Evolutionary conservation across 1,139 yeast species (phyloP).

Genomic region (Blastobotrys indianensis): DNA sequence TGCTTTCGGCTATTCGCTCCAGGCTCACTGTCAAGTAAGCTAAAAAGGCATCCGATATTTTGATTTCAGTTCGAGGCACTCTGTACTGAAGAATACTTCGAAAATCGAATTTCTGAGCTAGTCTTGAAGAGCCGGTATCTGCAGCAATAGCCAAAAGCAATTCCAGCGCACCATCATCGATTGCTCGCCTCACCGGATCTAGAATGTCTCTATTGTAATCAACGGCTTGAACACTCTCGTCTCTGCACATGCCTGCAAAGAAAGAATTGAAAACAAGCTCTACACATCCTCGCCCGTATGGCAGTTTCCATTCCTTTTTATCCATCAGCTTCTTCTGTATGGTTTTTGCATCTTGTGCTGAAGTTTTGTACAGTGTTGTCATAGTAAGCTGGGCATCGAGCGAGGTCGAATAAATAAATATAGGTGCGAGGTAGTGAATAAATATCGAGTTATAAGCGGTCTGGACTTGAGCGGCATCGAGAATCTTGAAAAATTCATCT

Average conservation of each 20-base stretch:
- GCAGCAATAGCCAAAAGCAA: conserved; percentile 65
- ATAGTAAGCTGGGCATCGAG: conserved; percentile 18
- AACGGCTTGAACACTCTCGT: conserved; percentile 23
- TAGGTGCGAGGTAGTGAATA: conserved; percentile 59
- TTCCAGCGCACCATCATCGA: conserved; percentile 73
- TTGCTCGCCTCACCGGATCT: conserved; percentile 44
- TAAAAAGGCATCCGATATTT: conserved; percentile 20
- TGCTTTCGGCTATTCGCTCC: conserved; percentile 47
- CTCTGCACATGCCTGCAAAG: conserved; percentile 68
- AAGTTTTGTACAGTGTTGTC: conserved; percentile 5
- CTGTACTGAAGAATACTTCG: conserved; percentile 45
- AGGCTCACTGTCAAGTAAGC: conserved; percentile 20
- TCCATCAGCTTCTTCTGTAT: conserved; percentile 11
- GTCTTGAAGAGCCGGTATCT: conserved; percentile 44
- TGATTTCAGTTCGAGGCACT: conserved; percentile 20
- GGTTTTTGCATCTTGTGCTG: conserved; percentile 16
- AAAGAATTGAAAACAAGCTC: conserved; percentile 55
- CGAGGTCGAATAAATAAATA: conserved; percentile 27
- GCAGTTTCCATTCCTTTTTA: conserved; percentile 26
- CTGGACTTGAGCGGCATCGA: conserved; percentile 20
- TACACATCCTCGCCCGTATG: conserved; percentile 48
- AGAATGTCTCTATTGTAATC: conserved; percentile 43
- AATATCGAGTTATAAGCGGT: conserved; percentile 55
- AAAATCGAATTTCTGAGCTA: conserved; percentile 28
- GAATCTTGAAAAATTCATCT: conserved; percentile 40